Base-by-base conservation (phyloP, 2,329 filamentous ascomycete species). In the Aspergillus aculeatinus region DNA sequence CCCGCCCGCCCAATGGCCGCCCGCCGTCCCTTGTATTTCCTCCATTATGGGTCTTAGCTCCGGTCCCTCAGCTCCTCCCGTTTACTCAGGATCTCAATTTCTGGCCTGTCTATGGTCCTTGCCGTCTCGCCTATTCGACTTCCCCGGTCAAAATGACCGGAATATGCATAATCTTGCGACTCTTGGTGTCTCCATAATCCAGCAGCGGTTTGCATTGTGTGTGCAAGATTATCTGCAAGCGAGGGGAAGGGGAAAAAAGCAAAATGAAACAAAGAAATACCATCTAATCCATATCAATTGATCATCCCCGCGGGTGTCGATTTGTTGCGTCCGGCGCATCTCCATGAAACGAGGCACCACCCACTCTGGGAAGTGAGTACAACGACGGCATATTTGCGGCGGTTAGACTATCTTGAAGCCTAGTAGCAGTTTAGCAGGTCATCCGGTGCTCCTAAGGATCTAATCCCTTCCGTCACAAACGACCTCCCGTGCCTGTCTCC, bases 401-500 rank as follows among this genome's bases (percentile, higher is more conserved):
- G 52, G 39, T 55, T 27, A 55, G 31, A 44, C 11, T 16, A 35
- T 16, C 33, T 48, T 42, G 52, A 44, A 55, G 52, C 39, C 52
- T 55, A 44, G 52, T 27, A 10, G 19, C 47, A 25, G 16, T 39
- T 25, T 25, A 19, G 39, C 27, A n/a, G 25, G 39, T 33, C 25
- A 29, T 25, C 48, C 25, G 9, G 9, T 25, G 48, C 48, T 25
- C 48, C 29, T 50, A 50, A 50, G 39, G 14, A 44, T 6, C 39
- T 14, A 48, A 44, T 44, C 39, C 19, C 25, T 44, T 31, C 29
- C 39, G 31, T 48, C 42, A 55, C 57, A 64, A 61, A 61, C 51
- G 57, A 59, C 55, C 62, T 57, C 63, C 59, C 53, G 63, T 63
- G 62, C 57, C 55, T 61, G 62, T 62, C 63, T 62, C 60, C 56